Evolutionary conservation across 2,329 filamentous ascomycete species (phyloP).

Genomic region (Ophiostoma novo-ulmi): DNA sequence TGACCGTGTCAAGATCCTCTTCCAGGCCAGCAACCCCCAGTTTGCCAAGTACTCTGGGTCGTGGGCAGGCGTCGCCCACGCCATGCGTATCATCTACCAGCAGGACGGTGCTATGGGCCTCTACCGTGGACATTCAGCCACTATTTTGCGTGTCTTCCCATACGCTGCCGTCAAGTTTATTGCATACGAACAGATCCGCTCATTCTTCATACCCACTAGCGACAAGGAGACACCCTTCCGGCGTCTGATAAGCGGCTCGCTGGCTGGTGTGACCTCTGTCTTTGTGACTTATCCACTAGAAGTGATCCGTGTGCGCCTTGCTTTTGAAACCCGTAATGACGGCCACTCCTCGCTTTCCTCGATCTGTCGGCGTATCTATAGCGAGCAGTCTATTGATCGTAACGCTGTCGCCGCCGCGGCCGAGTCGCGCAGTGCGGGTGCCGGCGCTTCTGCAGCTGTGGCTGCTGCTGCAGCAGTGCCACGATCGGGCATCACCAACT

Average conservation of each 20-base stretch:
- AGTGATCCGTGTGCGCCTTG: conserved; percentile 83
- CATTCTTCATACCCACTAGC: conserved; percentile 63
- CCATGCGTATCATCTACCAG: conserved; percentile 76
- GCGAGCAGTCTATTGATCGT: conserved; percentile 41
- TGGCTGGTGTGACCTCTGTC: conserved; percentile 82
- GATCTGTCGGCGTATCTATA: conserved; percentile 83
- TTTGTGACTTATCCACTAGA: conserved; percentile 96
- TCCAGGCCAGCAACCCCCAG: conserved; percentile 89
- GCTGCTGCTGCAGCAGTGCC: conserved; percentile 51
- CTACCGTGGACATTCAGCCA: conserved; percentile 91
- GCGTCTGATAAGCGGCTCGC: conserved; percentile 65
- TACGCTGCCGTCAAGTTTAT: conserved; percentile 98
- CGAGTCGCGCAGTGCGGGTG: conserved; percentile 36
- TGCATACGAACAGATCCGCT: conserved; percentile 92
- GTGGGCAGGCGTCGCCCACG: conserved; percentile 76
- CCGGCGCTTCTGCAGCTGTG: conserved; percentile 30
- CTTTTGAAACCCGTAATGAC: conserved; percentile 83
- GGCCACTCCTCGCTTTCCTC: conserved; percentile 63
- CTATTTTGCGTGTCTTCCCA: conserved; percentile 87
- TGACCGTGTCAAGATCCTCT: conserved; percentile 97
- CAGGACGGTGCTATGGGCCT: conserved; percentile 70
- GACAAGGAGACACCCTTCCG: conserved; percentile 75
- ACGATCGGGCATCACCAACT: conserved; percentile 71
- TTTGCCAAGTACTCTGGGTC: conserved; percentile 90
- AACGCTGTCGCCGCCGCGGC: conserved; percentile 36